These are phyloP conservation scores for Phoenix roebelenii DNA, from an alignment of 176 grass and related monocot species.

Conservation along the genomic window DNA sequence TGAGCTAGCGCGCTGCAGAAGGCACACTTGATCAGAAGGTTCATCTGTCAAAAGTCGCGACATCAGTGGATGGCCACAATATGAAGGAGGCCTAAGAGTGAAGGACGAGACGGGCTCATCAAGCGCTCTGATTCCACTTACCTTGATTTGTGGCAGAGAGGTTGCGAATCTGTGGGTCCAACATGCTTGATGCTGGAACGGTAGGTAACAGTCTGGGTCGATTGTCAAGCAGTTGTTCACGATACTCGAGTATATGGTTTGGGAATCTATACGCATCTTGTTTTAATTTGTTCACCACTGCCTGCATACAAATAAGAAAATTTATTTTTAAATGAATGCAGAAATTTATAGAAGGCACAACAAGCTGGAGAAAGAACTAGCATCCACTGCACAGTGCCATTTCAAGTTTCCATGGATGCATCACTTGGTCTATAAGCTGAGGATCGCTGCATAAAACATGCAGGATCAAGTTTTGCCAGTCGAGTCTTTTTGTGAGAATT, in stretches of 20 bases:
- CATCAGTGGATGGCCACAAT: not conserved
- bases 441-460: too few species aligned
- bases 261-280: conserved; percentile 66
- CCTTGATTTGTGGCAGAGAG: conserved; percentile 6
- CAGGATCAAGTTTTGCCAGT: too few species aligned
- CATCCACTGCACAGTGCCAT: too few species aligned
- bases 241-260: conserved; percentile 43
- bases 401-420: too few species aligned
- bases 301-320: conserved; percentile 15
- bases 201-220: conserved; percentile 7
- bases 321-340: not conserved
- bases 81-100: too few species aligned
- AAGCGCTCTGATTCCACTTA: not conserved
- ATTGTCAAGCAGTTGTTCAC: conserved; percentile 27
- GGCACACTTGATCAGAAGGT: conserved; percentile 12
- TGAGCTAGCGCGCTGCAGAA: conserved; percentile 14
- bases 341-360: not conserved
- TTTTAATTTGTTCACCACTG: conserved; percentile 46
- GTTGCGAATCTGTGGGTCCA: conserved; percentile 26
- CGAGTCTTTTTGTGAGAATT: too few species aligned
- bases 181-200: not conserved
- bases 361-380: too few species aligned
- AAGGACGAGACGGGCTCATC: not conserved
- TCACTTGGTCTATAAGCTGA: too few species aligned
- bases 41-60: conserved; percentile 14